A percentile compares a stretch with the other conserved stretches of the same genome.
These are phyloP conservation scores for Penicillium nordicum DNA, from an alignment of 2,329 filamentous ascomycete species.

Conservation along the genomic window DNA sequence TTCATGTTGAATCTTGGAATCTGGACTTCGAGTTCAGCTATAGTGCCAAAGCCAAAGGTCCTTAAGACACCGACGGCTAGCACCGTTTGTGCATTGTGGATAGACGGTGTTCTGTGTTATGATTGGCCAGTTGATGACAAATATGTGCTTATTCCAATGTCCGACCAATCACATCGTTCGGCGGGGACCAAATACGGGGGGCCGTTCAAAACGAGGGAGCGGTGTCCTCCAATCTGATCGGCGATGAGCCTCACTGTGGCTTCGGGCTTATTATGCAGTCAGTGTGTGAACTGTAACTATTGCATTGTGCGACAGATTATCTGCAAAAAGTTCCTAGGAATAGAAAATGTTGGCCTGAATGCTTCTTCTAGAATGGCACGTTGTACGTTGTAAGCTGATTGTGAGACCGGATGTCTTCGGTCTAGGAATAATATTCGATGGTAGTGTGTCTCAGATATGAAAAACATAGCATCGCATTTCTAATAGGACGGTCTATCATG, in stretches of 20 bases:
- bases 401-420: background rate
- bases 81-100: constrained; percentile 12
- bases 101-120: background rate
- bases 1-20: background rate
- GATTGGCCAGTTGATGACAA: constrained; percentile 9
- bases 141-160: constrained; percentile 8
- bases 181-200: background rate
- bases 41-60: background rate
- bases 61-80: constrained; percentile 22
- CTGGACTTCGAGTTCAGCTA: constrained; percentile 11
- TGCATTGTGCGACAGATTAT: background rate
- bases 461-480: background rate
- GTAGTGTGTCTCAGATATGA: background rate
- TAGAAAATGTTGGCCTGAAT: background rate
- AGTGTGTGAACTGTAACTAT: background rate
- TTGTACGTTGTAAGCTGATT: background rate
- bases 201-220: constrained; percentile 17
- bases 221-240: constrained; percentile 13
- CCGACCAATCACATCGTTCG: constrained; percentile 11
- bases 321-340: background rate
- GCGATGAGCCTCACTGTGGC: constrained; percentile 5
- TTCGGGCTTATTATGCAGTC: background rate
- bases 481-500: constrained; percentile 1
- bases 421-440: background rate
- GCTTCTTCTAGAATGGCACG: background rate